phyloP scores from a whole-genome alignment of 805 yeast genomes.

The Metschnikowia vanudenii region DNA sequence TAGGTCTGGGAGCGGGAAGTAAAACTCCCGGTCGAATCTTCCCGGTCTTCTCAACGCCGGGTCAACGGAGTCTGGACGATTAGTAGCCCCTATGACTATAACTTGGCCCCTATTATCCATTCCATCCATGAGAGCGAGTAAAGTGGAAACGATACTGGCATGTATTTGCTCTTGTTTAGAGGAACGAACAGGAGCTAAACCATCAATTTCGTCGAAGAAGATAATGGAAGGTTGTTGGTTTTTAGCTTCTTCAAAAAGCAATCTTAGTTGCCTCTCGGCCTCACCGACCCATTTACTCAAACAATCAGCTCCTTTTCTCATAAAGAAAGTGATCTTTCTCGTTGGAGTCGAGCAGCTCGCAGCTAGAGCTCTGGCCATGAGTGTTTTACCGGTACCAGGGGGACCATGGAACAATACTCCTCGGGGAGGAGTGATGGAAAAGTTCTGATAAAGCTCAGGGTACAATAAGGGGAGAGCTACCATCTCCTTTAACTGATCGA shows the following conservation, averaged over 20 bases:
- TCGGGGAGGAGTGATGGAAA: slow-evolving; percentile 91
- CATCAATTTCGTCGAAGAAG: slow-evolving; percentile 97
- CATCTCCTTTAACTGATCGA: slow-evolving; percentile 94
- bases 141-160: slow-evolving; percentile 93
- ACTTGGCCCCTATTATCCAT: slow-evolving; percentile 99
- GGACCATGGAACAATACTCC: slow-evolving; percentile 99
- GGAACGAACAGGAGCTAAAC: slow-evolving; percentile 95
- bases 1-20: slow-evolving; percentile 87
- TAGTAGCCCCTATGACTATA: slow-evolving; percentile 96
- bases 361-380: slow-evolving; percentile 96
- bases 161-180: slow-evolving; percentile 98
- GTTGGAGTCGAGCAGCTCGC: slow-evolving; percentile 87
- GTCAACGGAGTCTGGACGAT: slow-evolving; percentile 97
- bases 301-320: slow-evolving; percentile 98
- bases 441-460: slow-evolving; percentile 89
- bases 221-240: slow-evolving; percentile 95
- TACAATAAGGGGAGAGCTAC: slow-evolving; percentile 88
- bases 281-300: slow-evolving; percentile 99
- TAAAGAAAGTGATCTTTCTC: slow-evolving; percentile 88
- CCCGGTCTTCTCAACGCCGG: slow-evolving; percentile 98
- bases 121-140: slow-evolving; percentile 96
- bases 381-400: slow-evolving; percentile 98
- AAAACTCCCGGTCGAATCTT: slow-evolving; percentile 93
- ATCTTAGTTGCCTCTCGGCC: slow-evolving; percentile 90
- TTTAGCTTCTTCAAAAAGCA: slow-evolving; percentile 92